Base-by-base conservation (phyloP, 768 basidiomycete genomes). In the Kwoniella sp. region DNA sequence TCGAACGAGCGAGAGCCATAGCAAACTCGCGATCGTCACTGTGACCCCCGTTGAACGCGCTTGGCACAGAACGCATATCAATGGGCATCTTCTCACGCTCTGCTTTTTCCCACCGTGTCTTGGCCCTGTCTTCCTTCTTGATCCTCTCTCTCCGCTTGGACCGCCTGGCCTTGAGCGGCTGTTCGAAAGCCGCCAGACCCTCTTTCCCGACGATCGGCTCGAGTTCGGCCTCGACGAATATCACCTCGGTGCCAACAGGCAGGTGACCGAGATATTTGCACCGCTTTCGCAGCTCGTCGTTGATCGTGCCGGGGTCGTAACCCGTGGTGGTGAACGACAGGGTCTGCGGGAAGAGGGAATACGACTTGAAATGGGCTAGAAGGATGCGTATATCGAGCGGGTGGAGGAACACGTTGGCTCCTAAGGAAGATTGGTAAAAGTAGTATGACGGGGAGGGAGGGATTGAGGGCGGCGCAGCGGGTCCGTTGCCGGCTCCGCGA, bases 201-300 rank as follows among this genome's bases (percentile, higher is more conserved):
- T 85, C 84, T 12, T 69, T 65, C 26, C 89, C 86, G 17, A 96
- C 87, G 29, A 92, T 86, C 6, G 78, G 78, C 51, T 80, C 78
- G 15, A 98, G 77, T 68, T 93, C 86, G 7, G 89, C 83, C 74
- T 99, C 92, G 47, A 96, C 78, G 74, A 96, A 96, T 20, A 90
- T 85, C 38, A 96, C 89, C 65, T 98, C 92, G 31, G 89, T 85
- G 37, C 88, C 85, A 51, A 89, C 85, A 3, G 92, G 88, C 62
- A 96, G 79, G 73, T 98, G 92, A 3, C 83, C 83, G 56, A 99
- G 84, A 73, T 96, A 98, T 71, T 92, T 93, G 79, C 89, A 96
- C 27, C 92, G 84, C 74, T 89, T 88, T 41, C 92, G 84, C 23
- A 99, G 78, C 55, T 95, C 91, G 55, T 92, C 91, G 72, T 93